Evolutionary conservation across 495 filamentous ascomycete species (phyloP).

Genomic region (Aspergillus sclerotiicarbonarius): DNA sequence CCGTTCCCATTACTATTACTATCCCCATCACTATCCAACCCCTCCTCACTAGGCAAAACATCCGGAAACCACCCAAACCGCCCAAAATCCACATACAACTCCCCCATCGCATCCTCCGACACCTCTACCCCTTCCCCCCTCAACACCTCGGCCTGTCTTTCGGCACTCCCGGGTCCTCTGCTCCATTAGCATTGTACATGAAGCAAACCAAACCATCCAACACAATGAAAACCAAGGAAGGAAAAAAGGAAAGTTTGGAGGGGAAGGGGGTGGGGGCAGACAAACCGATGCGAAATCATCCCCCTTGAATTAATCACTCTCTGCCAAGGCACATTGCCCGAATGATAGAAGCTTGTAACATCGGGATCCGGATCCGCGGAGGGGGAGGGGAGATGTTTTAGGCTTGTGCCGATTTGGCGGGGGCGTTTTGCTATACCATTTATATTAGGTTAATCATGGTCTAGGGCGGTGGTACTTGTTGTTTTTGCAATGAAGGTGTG

Average conservation of each 20-base stretch:
- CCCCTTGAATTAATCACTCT: slow-evolving; percentile 86
- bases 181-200: slow-evolving; percentile 13
- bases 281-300: slow-evolving; percentile 76
- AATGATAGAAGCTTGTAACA: slow-evolving; percentile 56
- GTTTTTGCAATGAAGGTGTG: no score
- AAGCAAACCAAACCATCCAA: not conserved
- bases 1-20: not conserved
- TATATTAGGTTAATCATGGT: no score
- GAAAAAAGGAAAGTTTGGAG: slow-evolving; percentile 7
- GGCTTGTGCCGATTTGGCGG: slow-evolving; percentile 81
- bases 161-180: slow-evolving; percentile 66
- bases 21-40: not conserved
- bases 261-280: not conserved
- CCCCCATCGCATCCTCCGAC: slow-evolving; percentile 60
- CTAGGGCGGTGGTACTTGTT: no score
- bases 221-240: slow-evolving; percentile 3
- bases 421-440: slow-evolving; percentile 67
- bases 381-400: slow-evolving; percentile 73
- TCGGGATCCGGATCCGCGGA: no score
- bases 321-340: slow-evolving; percentile 88
- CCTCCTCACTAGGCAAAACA: slow-evolving; percentile 36
- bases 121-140: slow-evolving; percentile 68
- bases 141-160: slow-evolving; percentile 66
- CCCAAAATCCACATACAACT: slow-evolving; percentile 64
- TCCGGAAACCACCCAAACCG: slow-evolving; percentile 77